Percentiles rank a stretch among this genome's conserved stretches.
Evolutionary conservation across 1,139 yeast species (phyloP).

Genomic region (Tardiomyces blankii): DNA sequence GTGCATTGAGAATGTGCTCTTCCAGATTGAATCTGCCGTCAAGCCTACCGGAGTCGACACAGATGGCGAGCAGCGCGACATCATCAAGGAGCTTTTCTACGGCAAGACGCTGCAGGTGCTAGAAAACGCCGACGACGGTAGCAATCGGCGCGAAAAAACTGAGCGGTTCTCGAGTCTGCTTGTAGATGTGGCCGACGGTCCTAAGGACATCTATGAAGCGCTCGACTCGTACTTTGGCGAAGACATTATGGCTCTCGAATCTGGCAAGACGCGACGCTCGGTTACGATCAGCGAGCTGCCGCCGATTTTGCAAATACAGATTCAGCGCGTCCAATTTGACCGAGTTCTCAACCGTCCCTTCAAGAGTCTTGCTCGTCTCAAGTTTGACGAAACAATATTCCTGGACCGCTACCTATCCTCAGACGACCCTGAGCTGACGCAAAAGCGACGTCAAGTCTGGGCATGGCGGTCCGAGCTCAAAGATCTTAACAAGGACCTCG

Average conservation of each 20-base stretch:
- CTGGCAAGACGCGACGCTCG: constrained; percentile 55
- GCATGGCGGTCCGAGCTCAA: constrained; percentile 38
- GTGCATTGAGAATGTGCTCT: constrained; percentile 90
- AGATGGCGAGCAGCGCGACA: constrained; percentile 75
- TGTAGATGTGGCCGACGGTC: constrained; percentile 80
- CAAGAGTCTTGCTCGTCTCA: constrained; percentile 72
- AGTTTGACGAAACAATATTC: constrained; percentile 65
- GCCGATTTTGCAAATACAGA: constrained; percentile 76
- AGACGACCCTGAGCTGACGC: constrained; percentile 38
- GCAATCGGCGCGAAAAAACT: constrained; percentile 42
- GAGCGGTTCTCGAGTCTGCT: constrained; percentile 75
- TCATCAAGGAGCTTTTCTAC: constrained; percentile 67
- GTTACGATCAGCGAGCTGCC: constrained; percentile 67
- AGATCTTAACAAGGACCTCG: constrained; percentile 29
- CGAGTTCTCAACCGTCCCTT: constrained; percentile 61
- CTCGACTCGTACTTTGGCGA: constrained; percentile 78
- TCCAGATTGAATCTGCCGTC: constrained; percentile 84
- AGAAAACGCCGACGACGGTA: constrained; percentile 24
- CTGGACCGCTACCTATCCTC: constrained; percentile 84
- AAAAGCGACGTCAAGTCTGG: constrained; percentile 47
- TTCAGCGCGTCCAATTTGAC: constrained; percentile 88
- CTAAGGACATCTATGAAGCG: constrained; percentile 82
- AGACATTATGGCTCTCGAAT: constrained; percentile 56
- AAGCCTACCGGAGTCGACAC: constrained; percentile 51
- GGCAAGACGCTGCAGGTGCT: constrained; percentile 57